Conservation (phyloP, 164 flowering plant genomes). For the Stephania yunnanensis region DNA sequence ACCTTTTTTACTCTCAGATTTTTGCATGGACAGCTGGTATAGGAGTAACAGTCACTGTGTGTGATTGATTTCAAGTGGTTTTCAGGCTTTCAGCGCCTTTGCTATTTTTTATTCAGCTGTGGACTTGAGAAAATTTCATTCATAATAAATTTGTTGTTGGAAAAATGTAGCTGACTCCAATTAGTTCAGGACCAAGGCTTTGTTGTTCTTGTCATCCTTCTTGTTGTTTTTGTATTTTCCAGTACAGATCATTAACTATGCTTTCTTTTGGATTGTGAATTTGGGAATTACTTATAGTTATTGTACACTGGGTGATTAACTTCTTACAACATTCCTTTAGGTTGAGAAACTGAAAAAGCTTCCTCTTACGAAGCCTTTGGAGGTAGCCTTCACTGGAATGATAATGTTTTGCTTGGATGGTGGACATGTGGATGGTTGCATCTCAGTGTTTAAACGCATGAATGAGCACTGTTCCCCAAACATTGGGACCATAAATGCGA, state of each 20-base stretch:
- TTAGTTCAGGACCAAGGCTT: too few relatives aligned
- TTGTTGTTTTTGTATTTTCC: neutral
- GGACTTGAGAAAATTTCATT: too few relatives aligned
- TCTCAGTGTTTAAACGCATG: constrained; percentile 61
- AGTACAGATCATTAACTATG: neutral
- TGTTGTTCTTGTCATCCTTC: neutral
- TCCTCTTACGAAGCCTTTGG: constrained; percentile 50
- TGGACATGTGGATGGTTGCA: constrained; percentile 64
- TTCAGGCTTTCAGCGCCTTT: too few relatives aligned
- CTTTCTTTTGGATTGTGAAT: neutral
- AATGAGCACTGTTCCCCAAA: constrained; percentile 50
- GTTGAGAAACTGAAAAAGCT: constrained; percentile 66
- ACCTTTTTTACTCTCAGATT: too few relatives aligned
- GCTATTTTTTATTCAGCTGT: too few relatives aligned
- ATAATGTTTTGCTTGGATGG: constrained; percentile 74
- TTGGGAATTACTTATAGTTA: neutral
- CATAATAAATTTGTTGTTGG: too few relatives aligned
- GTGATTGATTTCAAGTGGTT: too few relatives aligned
- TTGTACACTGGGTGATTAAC: constrained; percentile 1
- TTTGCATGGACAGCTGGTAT: too few relatives aligned
- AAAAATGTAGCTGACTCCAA: too few relatives aligned
- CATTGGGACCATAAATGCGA: constrained; percentile 76
- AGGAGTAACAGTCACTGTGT: too few relatives aligned
- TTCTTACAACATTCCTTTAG: constrained; percentile 37
- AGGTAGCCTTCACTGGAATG: constrained; percentile 87